Conservation (phyloP, 768 basidiomycete species). For the Psilocybe cyanescens region DNA sequence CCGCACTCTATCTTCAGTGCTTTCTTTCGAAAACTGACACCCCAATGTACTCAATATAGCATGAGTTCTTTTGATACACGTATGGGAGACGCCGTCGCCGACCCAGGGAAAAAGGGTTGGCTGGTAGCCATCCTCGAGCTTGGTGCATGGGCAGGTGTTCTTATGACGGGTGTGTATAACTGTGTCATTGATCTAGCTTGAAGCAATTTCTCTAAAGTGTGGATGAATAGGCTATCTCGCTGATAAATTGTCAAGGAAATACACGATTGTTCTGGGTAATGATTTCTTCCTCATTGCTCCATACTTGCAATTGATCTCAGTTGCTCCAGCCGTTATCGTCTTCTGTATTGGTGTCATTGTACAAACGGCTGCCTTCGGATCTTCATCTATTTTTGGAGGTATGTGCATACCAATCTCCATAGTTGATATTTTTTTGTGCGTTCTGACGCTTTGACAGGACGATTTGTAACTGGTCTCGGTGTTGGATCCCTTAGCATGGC, state of each 20-base stretch:
- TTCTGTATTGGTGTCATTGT: conserved; percentile 78
- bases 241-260: conserved; percentile 75
- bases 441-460: conserved; percentile 36
- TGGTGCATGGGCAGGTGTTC: conserved; percentile 77
- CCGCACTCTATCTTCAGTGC: conserved; percentile 7
- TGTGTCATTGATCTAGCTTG: not conserved
- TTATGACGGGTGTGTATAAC: conserved; percentile 55
- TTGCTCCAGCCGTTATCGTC: conserved; percentile 50
- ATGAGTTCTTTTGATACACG: conserved; percentile 56
- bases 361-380: conserved; percentile 59
- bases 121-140: conserved; percentile 76
- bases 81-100: conserved; percentile 57
- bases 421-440: not conserved
- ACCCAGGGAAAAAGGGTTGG: conserved; percentile 67
- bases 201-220: not conserved
- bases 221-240: conserved; percentile 53
- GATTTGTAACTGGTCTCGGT: conserved; percentile 80
- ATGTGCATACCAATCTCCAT: not conserved
- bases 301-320: conserved; percentile 11
- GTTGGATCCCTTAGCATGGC: conserved; percentile 83
- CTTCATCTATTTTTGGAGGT: conserved; percentile 71
- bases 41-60: conserved; percentile 24
- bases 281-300: not conserved
- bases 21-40: not conserved
- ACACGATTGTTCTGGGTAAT: conserved; percentile 65